These are phyloP conservation scores for Colletotrichum somersetense DNA, from an alignment of 2,329 filamentous ascomycete species.

Conservation along the genomic window DNA sequence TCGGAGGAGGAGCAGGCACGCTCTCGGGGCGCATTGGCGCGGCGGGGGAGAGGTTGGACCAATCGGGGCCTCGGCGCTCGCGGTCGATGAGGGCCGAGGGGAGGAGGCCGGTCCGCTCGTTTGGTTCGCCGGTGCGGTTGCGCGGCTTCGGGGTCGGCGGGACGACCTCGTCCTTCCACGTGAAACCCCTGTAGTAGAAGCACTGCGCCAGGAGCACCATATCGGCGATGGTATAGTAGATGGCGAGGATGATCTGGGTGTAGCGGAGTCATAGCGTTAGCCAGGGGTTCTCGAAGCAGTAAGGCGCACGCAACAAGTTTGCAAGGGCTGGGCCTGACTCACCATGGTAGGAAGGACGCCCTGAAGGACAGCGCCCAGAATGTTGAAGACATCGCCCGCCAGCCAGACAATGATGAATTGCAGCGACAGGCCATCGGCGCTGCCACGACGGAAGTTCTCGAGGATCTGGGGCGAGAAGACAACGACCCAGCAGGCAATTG, in stretches of 20 bases:
- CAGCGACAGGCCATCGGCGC: conserved; percentile 88
- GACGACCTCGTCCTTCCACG: conserved; percentile 67
- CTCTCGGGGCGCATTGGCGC: conserved; percentile 76
- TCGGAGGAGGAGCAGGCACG: conserved; percentile 58
- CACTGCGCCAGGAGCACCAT: conserved; percentile 89
- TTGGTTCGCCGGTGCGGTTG: conserved; percentile 53
- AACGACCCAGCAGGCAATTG: conserved; percentile 97
- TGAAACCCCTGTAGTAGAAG: conserved; percentile 95
- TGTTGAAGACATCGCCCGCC: conserved; percentile 95
- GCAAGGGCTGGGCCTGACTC: conserved; percentile 42
- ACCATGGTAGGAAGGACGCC: conserved; percentile 94
- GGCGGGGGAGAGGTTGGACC: conserved; percentile 80
- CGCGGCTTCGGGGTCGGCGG: conserved; percentile 56
- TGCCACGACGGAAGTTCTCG: conserved; percentile 88
- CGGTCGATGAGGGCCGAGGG: conserved; percentile 45
- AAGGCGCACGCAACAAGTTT: conserved; percentile 16
- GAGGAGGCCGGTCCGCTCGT: conserved; percentile 67
- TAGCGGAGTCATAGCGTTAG: conserved; percentile 28
- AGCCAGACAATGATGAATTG: conserved; percentile 96
- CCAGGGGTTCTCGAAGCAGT: conserved; percentile 35
- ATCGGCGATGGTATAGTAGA: conserved; percentile 94
- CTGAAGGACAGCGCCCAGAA: conserved; percentile 90
- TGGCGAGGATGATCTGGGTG: conserved; percentile 81
- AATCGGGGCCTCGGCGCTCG: conserved; percentile 66
- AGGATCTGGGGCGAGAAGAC: conserved; percentile 98